These are phyloP conservation scores for Vigna angularis DNA, from an alignment of 306 rosid species.

Conservation along the genomic window DNA sequence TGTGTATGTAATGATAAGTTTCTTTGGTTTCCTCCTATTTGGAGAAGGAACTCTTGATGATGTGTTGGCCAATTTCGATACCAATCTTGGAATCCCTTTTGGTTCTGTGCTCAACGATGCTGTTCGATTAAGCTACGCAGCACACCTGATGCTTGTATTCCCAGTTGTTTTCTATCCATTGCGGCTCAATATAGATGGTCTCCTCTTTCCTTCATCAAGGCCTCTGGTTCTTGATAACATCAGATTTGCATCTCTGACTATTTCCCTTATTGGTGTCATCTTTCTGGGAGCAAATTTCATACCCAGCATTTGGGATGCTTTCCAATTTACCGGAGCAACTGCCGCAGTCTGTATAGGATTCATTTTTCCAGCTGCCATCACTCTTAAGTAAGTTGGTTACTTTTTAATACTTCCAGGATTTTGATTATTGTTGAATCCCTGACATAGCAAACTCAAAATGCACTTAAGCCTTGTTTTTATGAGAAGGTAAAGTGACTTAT, in stretches of 20 bases:
- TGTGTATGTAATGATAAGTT: conserved; percentile 81
- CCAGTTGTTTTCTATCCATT: conserved; percentile 89
- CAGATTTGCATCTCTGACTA: conserved; percentile 74
- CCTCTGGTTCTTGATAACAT: conserved; percentile 74
- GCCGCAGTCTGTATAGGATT: conserved; percentile 59
- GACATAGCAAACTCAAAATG: conserved; percentile 5
- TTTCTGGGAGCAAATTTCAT: conserved; percentile 73
- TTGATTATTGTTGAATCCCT: background rate
- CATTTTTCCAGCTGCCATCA: conserved; percentile 59
- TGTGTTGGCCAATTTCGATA: conserved; percentile 91
- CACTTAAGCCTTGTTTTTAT: background rate
- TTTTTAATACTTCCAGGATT: conserved; percentile 2
- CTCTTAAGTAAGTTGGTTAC: conserved; percentile 48
- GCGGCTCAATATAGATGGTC: conserved; percentile 88
- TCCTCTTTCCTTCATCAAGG: conserved; percentile 68
- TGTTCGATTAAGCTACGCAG: conserved; percentile 89
- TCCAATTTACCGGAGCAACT: conserved; percentile 65
- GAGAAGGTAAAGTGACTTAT: background rate
- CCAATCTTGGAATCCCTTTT: conserved; percentile 84
- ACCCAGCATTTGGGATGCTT: conserved; percentile 82
- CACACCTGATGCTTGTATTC: conserved; percentile 93
- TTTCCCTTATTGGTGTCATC: conserved; percentile 50
- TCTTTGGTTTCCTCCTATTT: conserved; percentile 87
- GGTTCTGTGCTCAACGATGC: conserved; percentile 81
- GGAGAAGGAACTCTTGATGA: conserved; percentile 91